Evolutionary conservation across 1,284 basidiomycete species (phyloP).

Genomic region (Apiotrichum veenhuisii): DNA sequence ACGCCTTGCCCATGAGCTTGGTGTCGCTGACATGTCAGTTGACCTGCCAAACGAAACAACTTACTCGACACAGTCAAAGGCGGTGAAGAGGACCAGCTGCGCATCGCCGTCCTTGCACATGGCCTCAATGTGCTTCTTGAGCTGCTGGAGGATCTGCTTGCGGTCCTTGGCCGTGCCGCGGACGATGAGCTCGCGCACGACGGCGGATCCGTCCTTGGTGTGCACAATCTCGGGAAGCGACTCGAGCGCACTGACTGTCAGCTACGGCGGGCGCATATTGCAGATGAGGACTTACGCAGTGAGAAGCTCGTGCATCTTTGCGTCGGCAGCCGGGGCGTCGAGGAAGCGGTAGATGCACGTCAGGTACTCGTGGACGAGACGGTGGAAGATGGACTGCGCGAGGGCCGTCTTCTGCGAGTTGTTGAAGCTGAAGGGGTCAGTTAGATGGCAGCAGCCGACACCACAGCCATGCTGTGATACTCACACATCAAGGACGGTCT

Average conservation of each 20-base stretch:
- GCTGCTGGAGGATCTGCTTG: constrained; percentile 77
- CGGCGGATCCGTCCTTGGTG: constrained; percentile 82
- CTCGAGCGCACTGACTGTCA: constrained; percentile 58
- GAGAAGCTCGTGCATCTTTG: constrained; percentile 49
- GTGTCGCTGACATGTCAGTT: constrained; percentile 61
- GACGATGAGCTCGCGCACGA: constrained; percentile 74
- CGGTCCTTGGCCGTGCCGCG: constrained; percentile 80
- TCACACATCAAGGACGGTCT: constrained; percentile 70
- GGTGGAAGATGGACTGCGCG: constrained; percentile 77
- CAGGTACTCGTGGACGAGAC: constrained; percentile 55
- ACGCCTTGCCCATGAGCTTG: constrained; percentile 72
- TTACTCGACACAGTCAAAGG: constrained; percentile 79
- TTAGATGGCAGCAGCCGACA: no score
- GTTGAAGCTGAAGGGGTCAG: constrained; percentile 61
- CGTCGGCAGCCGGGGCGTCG: constrained; percentile 38
- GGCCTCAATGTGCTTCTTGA: constrained; percentile 78
- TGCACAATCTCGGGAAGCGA: constrained; percentile 84
- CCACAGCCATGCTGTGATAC: no score
- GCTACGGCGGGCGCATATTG: constrained; percentile 53
- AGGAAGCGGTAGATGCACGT: constrained; percentile 46
- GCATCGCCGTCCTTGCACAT: constrained; percentile 83
- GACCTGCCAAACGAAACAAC: constrained; percentile 24
- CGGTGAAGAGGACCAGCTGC: constrained; percentile 79
- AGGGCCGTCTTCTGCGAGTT: constrained; percentile 83
- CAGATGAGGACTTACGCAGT: constrained; percentile 27